Evolutionary conservation across 2,329 filamentous ascomycete species (phyloP), one percentile per base, ranked within the genome.

Genomic region (Scortechinia acanthostroma): DNA sequence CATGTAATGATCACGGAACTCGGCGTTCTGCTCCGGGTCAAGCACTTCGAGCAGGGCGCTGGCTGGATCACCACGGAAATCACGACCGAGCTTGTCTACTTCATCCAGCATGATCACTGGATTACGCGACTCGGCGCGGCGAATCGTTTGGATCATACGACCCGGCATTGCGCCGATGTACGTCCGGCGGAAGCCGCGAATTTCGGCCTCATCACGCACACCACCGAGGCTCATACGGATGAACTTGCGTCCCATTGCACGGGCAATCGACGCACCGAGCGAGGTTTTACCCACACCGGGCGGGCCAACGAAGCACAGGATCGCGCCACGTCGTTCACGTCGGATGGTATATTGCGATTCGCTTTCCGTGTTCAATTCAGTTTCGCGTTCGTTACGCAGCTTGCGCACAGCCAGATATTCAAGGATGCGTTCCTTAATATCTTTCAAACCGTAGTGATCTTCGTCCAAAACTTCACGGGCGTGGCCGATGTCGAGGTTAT

Each of bases 141-240:
- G 91, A 46, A 98, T 62, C 0, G 91, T 93, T 60, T 90, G 91
- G 22, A 97, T 91, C 48, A 98, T 86, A 45, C 97, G 72, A 45
- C 93, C 93, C 6, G 93, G 93, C 91, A 98, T 96, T n/a, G 93
- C 93, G 17, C 93, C 93, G 47, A 98, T 91, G 59, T 98, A 98
- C 1, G 93, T 98, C 53, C 93, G 77, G 46, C 93, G 79, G 64
- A 98, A 93, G 6, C 93, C 93, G 48, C 93, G 80, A 48, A 98
- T 97, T 66, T 98, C 93, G 15, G 93, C 93, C 63, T 98, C 93
- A 56, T 98, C 93, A 45, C 93, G 77, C 3, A 98, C 91, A 53
- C 93, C 93, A 48, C 93, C 93, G 3, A 98, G 81, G 3, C 93
- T 97, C 55, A 98, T 96, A 42, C 93, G 83, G 63, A 98, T 91